Evolutionary conservation across 1,284 basidiomycete genomes (phyloP), one percentile per base, ranked within the genome.

Genomic region (Wallemia ichthyophaga): DNA sequence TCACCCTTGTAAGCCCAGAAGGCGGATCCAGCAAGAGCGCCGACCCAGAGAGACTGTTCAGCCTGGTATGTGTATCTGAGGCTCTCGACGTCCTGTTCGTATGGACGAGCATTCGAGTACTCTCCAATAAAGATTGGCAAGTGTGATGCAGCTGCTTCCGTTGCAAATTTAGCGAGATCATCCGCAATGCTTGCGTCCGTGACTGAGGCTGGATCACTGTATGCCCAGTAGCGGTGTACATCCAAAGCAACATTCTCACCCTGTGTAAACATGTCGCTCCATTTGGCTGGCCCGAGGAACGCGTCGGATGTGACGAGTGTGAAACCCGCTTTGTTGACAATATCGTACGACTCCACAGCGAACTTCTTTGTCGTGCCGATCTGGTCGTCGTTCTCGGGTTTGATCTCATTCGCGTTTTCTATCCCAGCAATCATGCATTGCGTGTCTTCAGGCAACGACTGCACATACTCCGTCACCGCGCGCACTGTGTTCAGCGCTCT

Each of bases 331-430:
- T 48, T 19, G 37, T 48, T 48, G 13, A 48, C 37, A 48, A 48
- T 48, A 48, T 48, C 37, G 37, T 48, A 48, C 5, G 37, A 48
- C n/a, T 48, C 37, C 11, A 48, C 37, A 48, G 37, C 37, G 37
- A 48, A 48, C 37, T 48, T 48, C 37, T 48, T 48, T 11, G 37
- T 48, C n/a, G 37, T 48, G 5, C 37, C 37, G n/a, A 48, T 48
- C n/a, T 48, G 37, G n/a, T 48, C 37, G 5, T 5, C 37, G n/a
- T 48, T 48, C n/a, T 48, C 37, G 5, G 55, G 55, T 27, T 27
- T 56, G 55, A 56, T 56, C n/a, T 56, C 55, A 27, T 56, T 56
- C 7, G 55, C 55, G 55, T 25, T 27, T 27, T 56, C 55, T 7
- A 56, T 56, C 3, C 55, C 55, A n/a, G 55, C 24, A 25, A 56